A percentile compares a stretch with the other conserved stretches of the same genome.
phyloP scores from a whole-genome alignment of 148 eudicot genomes.

The Gaultheria prostrata region DNA sequence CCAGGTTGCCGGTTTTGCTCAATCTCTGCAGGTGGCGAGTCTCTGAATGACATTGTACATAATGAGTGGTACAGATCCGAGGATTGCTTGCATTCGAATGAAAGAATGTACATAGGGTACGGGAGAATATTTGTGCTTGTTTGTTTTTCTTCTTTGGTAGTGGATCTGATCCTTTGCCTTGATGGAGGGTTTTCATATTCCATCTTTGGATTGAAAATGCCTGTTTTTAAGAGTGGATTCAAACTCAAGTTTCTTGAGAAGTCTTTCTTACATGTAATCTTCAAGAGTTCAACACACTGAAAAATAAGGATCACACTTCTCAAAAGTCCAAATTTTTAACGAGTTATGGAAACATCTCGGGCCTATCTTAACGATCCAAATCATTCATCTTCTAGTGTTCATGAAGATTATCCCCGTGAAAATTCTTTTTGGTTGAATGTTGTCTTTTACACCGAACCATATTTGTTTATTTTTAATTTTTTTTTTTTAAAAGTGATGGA shows the following conservation, averaged over 20 bases:
- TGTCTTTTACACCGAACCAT: background rate
- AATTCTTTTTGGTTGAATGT: background rate
- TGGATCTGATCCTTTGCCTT: constrained; percentile 5
- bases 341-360: background rate
- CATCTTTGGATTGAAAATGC: background rate
- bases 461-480: too few species aligned
- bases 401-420: background rate
- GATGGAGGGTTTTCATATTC: background rate
- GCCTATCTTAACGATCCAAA: background rate
- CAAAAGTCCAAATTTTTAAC: background rate
- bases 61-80: background rate
- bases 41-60: background rate
- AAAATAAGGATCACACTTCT: background rate
- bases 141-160: background rate
- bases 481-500: too few species aligned
- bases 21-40: background rate
- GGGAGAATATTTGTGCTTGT: background rate
- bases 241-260: background rate
- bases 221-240: background rate
- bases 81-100: constrained; percentile 2
- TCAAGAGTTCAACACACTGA: background rate
- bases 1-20: background rate
- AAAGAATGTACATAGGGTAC: background rate
- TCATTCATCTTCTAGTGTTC: background rate
- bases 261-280: background rate